Evolutionary conservation across 441 rosid genomes (phyloP).

Genomic region (Breynia disticha): DNA sequence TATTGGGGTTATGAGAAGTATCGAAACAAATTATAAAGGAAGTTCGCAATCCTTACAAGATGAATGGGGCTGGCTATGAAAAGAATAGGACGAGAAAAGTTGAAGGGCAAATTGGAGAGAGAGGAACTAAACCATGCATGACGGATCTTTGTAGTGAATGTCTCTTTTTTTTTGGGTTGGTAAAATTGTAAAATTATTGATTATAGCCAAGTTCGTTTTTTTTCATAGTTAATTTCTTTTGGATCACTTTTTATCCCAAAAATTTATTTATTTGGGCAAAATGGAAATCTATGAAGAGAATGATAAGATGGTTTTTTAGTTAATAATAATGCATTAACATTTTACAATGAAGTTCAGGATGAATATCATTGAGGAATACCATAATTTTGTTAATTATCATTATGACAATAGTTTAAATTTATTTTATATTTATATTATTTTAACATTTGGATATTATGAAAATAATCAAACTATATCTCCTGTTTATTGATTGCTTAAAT

Average conservation of each 20-base stretch:
- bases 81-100: neutral
- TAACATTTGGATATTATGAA: no score
- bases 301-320: neutral
- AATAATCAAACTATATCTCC: no score
- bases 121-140: conserved; percentile 1
- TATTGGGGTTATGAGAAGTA: conserved; percentile 41
- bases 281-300: neutral
- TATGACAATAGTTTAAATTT: no score
- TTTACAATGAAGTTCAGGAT: neutral
- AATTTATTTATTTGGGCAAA: conserved; percentile 7
- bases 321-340: neutral
- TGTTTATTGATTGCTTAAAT: no score
- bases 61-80: conserved; percentile 3
- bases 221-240: conserved; percentile 9
- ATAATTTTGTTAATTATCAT: no score
- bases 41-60: conserved; percentile 15
- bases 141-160: conserved; percentile 20
- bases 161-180: conserved; percentile 14
- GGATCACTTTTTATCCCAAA: conserved; percentile 8
- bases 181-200: conserved; percentile 33
- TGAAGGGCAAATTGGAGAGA: conserved; percentile 1
- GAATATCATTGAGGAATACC: no score
- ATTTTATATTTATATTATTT: no score
- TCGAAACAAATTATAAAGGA: neutral
- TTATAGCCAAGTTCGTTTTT: conserved; percentile 22